Evolutionary conservation across 768 basidiomycete species (phyloP).

Genomic region (Pleurotus ostreatus): DNA sequence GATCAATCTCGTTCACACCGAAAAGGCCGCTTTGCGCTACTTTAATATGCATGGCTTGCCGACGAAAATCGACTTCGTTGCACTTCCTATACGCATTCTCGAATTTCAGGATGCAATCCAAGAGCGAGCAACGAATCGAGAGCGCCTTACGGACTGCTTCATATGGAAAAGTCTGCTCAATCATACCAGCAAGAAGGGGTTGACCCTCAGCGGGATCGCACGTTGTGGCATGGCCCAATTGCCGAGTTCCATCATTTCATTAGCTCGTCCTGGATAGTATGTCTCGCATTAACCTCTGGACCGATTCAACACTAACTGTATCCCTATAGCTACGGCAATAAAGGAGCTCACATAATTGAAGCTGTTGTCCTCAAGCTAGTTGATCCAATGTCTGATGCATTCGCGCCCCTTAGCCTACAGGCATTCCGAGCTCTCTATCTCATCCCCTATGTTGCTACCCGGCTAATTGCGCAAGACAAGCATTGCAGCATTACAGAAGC

Average conservation of each 20-base stretch:
- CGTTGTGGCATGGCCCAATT: background rate
- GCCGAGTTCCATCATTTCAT: background rate
- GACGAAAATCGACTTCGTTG: too few species aligned
- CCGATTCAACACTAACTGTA: background rate
- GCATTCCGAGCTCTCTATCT: background rate
- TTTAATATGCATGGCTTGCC: too few species aligned
- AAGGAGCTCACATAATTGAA: constrained; percentile 2
- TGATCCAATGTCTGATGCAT: background rate
- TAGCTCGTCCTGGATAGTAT: background rate
- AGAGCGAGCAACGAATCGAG: background rate
- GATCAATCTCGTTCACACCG: too few species aligned
- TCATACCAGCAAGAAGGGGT: background rate
- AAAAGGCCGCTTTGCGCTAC: too few species aligned
- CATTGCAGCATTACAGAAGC: background rate
- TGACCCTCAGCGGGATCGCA: background rate
- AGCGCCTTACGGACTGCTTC: background rate
- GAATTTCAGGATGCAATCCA: too few species aligned
- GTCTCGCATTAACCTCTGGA: background rate
- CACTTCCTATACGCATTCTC: too few species aligned
- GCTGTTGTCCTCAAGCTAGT: background rate
- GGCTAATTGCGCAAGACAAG: constrained; percentile 2
- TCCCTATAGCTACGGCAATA: constrained; percentile 4
- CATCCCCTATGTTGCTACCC: background rate
- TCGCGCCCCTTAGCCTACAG: background rate
- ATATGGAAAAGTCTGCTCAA: background rate